Percentiles rank a stretch among this genome's conserved stretches.
Evolutionary conservation across 345 rosid genomes (phyloP).

Genomic region (Hibiscus mutabilis): DNA sequence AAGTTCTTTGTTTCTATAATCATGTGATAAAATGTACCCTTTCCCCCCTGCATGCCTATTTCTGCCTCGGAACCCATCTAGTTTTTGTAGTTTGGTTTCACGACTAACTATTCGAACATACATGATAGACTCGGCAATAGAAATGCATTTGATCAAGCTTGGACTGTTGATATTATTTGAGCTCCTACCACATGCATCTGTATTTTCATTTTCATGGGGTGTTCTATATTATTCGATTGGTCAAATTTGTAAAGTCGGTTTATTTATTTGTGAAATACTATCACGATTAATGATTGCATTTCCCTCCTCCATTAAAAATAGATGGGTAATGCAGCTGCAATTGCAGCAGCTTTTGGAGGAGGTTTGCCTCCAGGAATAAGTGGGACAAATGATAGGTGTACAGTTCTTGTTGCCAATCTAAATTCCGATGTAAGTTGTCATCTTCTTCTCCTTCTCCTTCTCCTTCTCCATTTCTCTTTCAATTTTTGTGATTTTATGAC

Average conservation of each 20-base stretch:
- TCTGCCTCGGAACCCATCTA: neutral
- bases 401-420: conserved; percentile 80
- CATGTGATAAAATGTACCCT: neutral
- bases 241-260: neutral
- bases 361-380: conserved; percentile 90
- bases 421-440: conserved; percentile 61
- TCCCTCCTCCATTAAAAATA: conserved; percentile 5
- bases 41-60: neutral
- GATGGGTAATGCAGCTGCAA: conserved; percentile 77
- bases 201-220: neutral
- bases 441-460: neutral
- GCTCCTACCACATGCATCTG: neutral
- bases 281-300: neutral
- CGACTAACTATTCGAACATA: neutral
- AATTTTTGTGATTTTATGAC: neutral
- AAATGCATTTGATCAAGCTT: conserved; percentile 4
- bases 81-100: neutral
- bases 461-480: neutral
- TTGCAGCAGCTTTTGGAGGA: conserved; percentile 93
- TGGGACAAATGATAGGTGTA: conserved; percentile 94
- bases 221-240: neutral
- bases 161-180: neutral
- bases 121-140: neutral
- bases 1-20: neutral
- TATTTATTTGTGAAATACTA: neutral